phyloP scores from a whole-genome alignment of 352 stramenopile genomes.

The Pythium phragmiticola region DNA sequence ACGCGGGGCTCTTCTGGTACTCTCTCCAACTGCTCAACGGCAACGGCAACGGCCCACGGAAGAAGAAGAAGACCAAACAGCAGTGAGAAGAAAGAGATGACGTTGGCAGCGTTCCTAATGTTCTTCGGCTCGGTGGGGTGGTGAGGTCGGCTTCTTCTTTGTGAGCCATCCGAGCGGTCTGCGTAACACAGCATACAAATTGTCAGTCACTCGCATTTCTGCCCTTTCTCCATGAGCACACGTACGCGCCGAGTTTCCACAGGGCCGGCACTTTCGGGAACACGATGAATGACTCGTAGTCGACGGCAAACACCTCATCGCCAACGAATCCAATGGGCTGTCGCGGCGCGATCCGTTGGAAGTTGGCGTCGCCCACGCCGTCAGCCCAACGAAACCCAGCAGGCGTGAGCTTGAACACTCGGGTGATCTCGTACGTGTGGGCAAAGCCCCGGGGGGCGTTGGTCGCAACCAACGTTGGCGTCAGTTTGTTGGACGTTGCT shows the following conservation, averaged over 20 bases:
- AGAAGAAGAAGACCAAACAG: slow-evolving; percentile 6
- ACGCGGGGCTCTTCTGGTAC: slow-evolving; percentile 41
- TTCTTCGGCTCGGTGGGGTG: background rate
- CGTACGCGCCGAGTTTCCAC: slow-evolving; percentile 59
- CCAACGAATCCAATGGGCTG: slow-evolving; percentile 54
- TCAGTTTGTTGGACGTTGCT: slow-evolving; percentile 15
- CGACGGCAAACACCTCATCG: slow-evolving; percentile 39
- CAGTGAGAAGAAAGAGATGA: background rate
- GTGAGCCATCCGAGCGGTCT: slow-evolving; percentile 61
- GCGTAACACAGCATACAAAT: slow-evolving; percentile 1
- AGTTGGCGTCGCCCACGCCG: slow-evolving; percentile 58
- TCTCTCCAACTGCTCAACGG: slow-evolving; percentile 36
- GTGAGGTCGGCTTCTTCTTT: slow-evolving; percentile 13
- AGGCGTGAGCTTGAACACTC: slow-evolving; percentile 63
- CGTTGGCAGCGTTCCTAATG: background rate
- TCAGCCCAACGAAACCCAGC: slow-evolving; percentile 56
- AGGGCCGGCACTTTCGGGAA: slow-evolving; percentile 63
- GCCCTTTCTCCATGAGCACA: background rate
- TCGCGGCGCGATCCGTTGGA: slow-evolving; percentile 40
- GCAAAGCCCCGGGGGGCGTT: background rate
- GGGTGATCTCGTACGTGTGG: slow-evolving; percentile 48
- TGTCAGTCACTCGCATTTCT: background rate
- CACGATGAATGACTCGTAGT: slow-evolving; percentile 64
- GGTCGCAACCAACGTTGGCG: background rate
- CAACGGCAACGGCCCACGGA: background rate